phyloP scores from a whole-genome alignment of 306 rosid genomes.

The Lathyrus tuberosus region DNA sequence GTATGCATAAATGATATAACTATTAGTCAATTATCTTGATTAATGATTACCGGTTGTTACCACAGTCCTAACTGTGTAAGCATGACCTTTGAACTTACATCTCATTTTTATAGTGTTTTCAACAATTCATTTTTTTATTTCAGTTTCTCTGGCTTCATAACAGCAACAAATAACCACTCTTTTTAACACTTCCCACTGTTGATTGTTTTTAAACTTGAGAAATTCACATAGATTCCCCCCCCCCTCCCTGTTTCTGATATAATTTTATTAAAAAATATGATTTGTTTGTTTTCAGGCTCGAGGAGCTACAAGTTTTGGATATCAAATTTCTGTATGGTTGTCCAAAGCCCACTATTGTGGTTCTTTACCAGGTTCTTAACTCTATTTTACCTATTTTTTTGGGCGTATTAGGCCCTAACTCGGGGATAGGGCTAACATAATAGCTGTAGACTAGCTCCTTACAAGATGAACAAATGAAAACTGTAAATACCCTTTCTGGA shows the following conservation, averaged over 20 bases:
- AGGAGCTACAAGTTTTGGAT: conserved; percentile 98
- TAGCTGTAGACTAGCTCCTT: conserved; percentile 8
- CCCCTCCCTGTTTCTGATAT: conserved; percentile 14
- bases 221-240: too few species aligned
- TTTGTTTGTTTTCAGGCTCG: conserved; percentile 76
- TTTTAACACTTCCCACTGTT: neutral
- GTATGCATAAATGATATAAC: conserved; percentile 18
- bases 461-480: conserved; percentile 13
- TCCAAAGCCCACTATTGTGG: conserved; percentile 94
- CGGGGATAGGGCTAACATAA: neutral
- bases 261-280: conserved; percentile 28
- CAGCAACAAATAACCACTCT: neutral
- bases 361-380: conserved; percentile 82
- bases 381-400: conserved; percentile 26
- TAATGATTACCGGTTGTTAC: conserved; percentile 3
- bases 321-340: conserved; percentile 96
- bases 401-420: conserved; percentile 15
- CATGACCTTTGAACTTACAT: conserved; percentile 2
- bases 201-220: neutral
- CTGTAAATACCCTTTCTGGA: neutral
- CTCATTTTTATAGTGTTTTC: neutral
- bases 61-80: neutral
- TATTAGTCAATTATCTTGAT: conserved; percentile 3
- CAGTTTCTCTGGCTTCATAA: conserved; percentile 7
- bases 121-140: neutral